Evolutionary conservation across 2,329 filamentous ascomycete species (phyloP), one percentile per base, ranked within the genome.

Genomic region (Ceratocystis diversiconidia): DNA sequence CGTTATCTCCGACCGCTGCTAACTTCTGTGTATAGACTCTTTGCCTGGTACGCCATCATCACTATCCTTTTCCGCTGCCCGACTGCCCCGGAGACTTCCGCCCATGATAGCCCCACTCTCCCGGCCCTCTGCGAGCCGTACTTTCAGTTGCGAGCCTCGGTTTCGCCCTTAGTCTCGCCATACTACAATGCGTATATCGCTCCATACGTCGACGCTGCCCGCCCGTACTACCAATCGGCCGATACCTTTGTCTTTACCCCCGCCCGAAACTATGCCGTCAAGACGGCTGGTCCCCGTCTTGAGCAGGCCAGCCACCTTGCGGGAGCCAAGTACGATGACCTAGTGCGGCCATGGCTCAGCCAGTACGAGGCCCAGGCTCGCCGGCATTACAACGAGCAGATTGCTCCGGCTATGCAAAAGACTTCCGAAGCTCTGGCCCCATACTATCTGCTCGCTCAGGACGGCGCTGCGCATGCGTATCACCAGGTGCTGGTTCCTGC

Each of bases 141-240:
- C 80, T 81, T 87, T 77, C 76, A 85, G 76, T 70, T 85, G 78
- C 78, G 85, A 80, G 75, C 80, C 22, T 72, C 77, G 66, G 78
- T 92, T 67, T 76, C 84, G 30, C 94, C 94, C 2, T 87, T 92
- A 74, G 72, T 95, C 41, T 80, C 86, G 70, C 92, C 92, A 2
- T 95, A 95, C 76, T 97, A 96, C 75, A 79, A 92, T 70, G 75
- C 83, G 66, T 95, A 96, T 72, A 87, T 89, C 28, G 88, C 87
- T 5, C 89, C 90, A 2, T 94, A 96, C 72, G 84, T 96, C 68
- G 82, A 92, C 46, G 77, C 84, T 62, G 86, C 83, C 44, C 84
- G 83, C 68, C 92, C 92, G 0, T 96, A 97, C 75, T 87, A 87
- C 72, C 72, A 83, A 19, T 77, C 77, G 0, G 74, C 84, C 61